These are phyloP conservation scores for Vararia minispora DNA, from an alignment of 768 basidiomycete genomes.

Conservation along the genomic window DNA sequence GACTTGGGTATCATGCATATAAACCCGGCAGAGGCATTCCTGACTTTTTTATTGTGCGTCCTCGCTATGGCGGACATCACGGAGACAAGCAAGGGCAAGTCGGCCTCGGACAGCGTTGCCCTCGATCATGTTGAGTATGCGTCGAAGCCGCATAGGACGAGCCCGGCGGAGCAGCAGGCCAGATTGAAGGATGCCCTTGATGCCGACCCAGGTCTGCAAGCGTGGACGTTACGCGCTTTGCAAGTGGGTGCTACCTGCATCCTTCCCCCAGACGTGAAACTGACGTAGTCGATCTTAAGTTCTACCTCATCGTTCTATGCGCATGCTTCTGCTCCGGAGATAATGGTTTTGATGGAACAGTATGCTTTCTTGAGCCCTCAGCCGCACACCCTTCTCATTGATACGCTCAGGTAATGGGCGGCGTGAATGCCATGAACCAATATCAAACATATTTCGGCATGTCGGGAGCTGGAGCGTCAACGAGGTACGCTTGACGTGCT, in stretches of 20 bases:
- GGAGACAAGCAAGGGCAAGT: no score
- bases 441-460: constrained; percentile 35
- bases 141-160: no score
- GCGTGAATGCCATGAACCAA: constrained; percentile 37
- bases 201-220: constrained; percentile 30
- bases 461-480: constrained; percentile 30
- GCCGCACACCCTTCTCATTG: not conserved
- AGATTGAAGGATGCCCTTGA: constrained; percentile 29
- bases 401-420: constrained; percentile 47
- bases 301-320: constrained; percentile 36
- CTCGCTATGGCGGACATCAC: no score
- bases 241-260: constrained; percentile 19
- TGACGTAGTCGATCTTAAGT: no score
- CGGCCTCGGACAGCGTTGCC: no score
- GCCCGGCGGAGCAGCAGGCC: constrained; percentile 29
- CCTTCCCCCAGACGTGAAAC: constrained; percentile 13
- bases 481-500: constrained; percentile 28
- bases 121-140: no score
- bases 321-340: constrained; percentile 40
- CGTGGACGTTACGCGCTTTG: constrained; percentile 27
- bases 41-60: no score
- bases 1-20: no score
- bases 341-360: constrained; percentile 44
- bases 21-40: no score
- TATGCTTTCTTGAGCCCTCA: constrained; percentile 19